These are phyloP conservation scores for Lyophyllum decastes DNA, from an alignment of 768 basidiomycete genomes.

Conservation along the genomic window DNA sequence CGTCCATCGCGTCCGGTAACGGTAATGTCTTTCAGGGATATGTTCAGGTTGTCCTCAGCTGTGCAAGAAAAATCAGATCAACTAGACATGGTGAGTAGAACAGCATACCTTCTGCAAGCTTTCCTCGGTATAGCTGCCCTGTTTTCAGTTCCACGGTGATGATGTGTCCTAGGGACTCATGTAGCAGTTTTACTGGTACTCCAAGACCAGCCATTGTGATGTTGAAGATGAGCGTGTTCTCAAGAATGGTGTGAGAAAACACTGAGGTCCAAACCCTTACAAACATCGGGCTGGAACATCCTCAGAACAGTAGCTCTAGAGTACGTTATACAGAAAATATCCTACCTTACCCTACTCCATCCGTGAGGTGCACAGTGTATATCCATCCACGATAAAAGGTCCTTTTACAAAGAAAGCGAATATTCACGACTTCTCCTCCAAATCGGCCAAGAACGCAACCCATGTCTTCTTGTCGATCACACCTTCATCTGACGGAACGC, in stretches of 20 bases:
- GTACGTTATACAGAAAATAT: not conserved
- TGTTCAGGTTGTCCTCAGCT: constrained; percentile 99
- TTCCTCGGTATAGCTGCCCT: constrained; percentile 95
- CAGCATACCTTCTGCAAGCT: constrained; percentile 88
- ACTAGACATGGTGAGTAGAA: constrained; percentile 10
- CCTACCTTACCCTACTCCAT: not conserved
- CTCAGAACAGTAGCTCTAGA: no score
- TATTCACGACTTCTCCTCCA: constrained; percentile 57
- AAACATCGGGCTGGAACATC: constrained; percentile 14
- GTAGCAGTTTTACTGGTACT: constrained; percentile 94
- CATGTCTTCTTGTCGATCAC: constrained; percentile 94
- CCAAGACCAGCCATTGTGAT: constrained; percentile 72
- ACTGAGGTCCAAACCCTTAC: constrained; percentile 17
- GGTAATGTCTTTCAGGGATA: constrained; percentile 94
- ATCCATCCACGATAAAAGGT: not conserved
- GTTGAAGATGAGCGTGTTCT: constrained; percentile 14
- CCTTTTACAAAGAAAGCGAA: not conserved
- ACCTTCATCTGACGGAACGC: constrained; percentile 65
- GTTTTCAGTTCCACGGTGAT: constrained; percentile 99
- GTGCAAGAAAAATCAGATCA: constrained; percentile 10
- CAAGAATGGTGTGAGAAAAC: constrained; percentile 14
- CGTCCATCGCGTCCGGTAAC: constrained; percentile 98
- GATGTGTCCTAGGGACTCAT: constrained; percentile 94
- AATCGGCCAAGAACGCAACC: constrained; percentile 80
- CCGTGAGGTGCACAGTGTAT: not conserved